phyloP scores from a whole-genome alignment of 2,329 filamentous ascomycete species.

The Fusarium chlamydosporum region DNA sequence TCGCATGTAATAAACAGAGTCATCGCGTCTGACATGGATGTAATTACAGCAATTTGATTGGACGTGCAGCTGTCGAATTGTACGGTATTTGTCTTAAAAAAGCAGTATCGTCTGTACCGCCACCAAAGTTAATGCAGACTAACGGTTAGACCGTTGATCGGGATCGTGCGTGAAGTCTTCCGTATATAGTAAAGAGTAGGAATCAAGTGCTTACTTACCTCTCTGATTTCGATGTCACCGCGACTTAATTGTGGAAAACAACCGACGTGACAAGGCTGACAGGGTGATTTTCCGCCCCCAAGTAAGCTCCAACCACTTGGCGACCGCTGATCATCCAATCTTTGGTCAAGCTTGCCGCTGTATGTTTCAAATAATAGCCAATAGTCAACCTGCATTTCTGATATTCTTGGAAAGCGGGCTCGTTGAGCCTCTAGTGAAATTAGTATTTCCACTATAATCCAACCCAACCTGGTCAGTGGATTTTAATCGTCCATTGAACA shows the following conservation, averaged over 20 bases:
- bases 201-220: background rate
- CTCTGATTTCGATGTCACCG: no score
- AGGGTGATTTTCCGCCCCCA: background rate
- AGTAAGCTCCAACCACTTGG: background rate
- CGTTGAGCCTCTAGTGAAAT: background rate
- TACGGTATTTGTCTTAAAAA: background rate
- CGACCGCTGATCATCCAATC: background rate
- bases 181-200: background rate
- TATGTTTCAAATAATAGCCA: background rate
- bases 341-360: background rate
- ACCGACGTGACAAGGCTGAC: background rate
- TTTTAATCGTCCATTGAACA: background rate
- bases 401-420: background rate
- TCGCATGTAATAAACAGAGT: background rate
- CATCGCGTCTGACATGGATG: constrained; percentile 14
- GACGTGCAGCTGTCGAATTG: background rate
- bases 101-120: background rate
- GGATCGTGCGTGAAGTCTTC: no score
- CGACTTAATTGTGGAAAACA: background rate
- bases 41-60: background rate
- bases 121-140: background rate
- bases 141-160: background rate
- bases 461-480: constrained; percentile 20
- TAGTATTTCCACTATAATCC: background rate
- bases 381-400: background rate